Conservation (phyloP, 2,329 filamentous ascomycete genomes). For the Apiospora arundinis region DNA sequence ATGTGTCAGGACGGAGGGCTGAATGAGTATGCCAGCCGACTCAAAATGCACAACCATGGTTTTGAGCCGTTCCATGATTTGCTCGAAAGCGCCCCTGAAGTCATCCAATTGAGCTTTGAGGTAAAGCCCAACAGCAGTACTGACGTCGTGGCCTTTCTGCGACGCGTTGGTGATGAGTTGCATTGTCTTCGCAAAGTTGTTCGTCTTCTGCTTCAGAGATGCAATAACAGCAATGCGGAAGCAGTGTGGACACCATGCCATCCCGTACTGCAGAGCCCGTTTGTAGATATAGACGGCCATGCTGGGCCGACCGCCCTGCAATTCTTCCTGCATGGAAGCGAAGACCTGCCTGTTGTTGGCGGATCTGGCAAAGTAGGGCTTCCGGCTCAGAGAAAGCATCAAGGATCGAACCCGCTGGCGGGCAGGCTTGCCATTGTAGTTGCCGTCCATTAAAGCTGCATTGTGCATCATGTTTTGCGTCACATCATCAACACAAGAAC, state of each 20-base stretch:
- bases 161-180: constrained; percentile 49
- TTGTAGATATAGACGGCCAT: constrained; percentile 48
- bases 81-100: constrained; percentile 30
- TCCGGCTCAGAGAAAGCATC: constrained; percentile 31
- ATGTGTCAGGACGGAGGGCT: constrained; percentile 34
- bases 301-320: constrained; percentile 41
- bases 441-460: constrained; percentile 34
- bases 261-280: constrained; percentile 40
- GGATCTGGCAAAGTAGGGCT: constrained; percentile 35
- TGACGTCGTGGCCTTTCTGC: constrained; percentile 49
- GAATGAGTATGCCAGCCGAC: constrained; percentile 33
- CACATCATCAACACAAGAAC: constrained; percentile 42
- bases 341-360: constrained; percentile 42
- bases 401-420: constrained; percentile 35
- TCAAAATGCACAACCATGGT: constrained; percentile 37
- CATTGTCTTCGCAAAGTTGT: constrained; percentile 42
- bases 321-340: constrained; percentile 48
- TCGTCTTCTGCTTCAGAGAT: constrained; percentile 42
- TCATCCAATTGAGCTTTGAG: constrained; percentile 35
- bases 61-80: constrained; percentile 35
- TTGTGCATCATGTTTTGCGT: constrained; percentile 48
- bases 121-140: constrained; percentile 38
- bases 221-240: constrained; percentile 56
- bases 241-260: constrained; percentile 48
- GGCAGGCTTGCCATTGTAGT: constrained; percentile 26